These are phyloP conservation scores for Dalbergia cultrata DNA, from an alignment of 306 rosid species.

Conservation along the genomic window DNA sequence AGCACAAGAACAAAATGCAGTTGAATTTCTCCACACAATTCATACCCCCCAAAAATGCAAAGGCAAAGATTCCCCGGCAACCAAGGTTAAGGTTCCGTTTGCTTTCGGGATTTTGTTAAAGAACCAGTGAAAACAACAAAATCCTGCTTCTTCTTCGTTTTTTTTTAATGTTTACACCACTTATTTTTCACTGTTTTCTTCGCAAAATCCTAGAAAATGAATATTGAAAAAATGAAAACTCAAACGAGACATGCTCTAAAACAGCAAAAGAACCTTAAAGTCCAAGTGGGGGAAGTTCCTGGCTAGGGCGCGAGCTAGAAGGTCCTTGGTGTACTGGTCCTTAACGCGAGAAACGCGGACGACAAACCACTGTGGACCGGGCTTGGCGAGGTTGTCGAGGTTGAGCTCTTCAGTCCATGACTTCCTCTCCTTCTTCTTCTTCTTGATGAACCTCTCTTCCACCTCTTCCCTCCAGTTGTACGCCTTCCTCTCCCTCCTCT, in stretches of 20 bases:
- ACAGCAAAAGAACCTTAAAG: conserved; percentile 59
- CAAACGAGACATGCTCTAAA: too few species aligned
- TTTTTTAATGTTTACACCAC: too few species aligned
- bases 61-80: background rate
- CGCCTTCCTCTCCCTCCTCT: conserved; percentile 72
- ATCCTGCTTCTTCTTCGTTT: too few species aligned
- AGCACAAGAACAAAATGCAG: background rate
- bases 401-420: conserved; percentile 83
- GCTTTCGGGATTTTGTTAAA: too few species aligned
- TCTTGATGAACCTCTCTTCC: conserved; percentile 73
- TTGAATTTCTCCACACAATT: background rate
- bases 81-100: background rate
- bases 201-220: too few species aligned
- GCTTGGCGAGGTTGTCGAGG: conserved; percentile 69
- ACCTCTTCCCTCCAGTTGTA: conserved; percentile 80
- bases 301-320: conserved; percentile 73
- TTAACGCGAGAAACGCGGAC: conserved; percentile 66
- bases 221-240: background rate
- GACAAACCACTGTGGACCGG: conserved; percentile 92
- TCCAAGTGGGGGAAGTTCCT: conserved; percentile 64
- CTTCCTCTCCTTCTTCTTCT: conserved; percentile 72
- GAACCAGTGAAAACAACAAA: too few species aligned
- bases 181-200: too few species aligned
- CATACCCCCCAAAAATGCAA: background rate
- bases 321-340: conserved; percentile 65